phyloP scores from a whole-genome alignment of 1,284 basidiomycete genomes.

The Cystobasidiaceae sp. region DNA sequence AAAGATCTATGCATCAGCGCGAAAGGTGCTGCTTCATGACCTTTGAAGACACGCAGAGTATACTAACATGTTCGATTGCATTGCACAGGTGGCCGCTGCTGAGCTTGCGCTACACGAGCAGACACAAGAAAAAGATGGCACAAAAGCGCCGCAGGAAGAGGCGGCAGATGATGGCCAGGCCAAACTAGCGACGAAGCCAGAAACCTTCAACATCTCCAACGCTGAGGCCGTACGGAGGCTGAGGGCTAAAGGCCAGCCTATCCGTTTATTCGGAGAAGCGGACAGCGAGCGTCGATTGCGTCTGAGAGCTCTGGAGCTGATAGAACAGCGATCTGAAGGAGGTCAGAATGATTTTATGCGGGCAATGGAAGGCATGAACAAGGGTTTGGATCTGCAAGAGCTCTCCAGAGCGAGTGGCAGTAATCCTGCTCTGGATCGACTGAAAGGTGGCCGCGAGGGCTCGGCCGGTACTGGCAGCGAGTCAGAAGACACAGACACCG shows the following conservation, averaged over 20 bases:
- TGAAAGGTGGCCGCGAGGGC: conserved; percentile 31
- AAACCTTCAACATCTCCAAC: conserved; percentile 82
- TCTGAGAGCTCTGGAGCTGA: conserved; percentile 84
- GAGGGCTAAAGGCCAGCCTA: conserved; percentile 85
- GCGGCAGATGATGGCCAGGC: background rate
- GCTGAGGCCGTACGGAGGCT: conserved; percentile 86
- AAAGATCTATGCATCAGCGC: conserved; percentile 39
- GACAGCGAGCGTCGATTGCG: conserved; percentile 88
- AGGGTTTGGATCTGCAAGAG: conserved; percentile 56
- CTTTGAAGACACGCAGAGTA: background rate
- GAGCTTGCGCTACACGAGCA: background rate
- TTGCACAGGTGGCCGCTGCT: conserved; percentile 14
- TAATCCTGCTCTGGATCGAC: conserved; percentile 52
- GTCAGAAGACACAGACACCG: conserved; percentile 35
- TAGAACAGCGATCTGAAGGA: conserved; percentile 68
- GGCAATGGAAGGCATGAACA: conserved; percentile 78
- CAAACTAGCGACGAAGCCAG: conserved; percentile 44
- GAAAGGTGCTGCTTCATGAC: background rate
- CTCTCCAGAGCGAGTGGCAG: too few species aligned
- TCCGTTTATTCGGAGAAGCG: conserved; percentile 88
- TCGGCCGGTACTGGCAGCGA: conserved; percentile 20
- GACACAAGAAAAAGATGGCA: conserved; percentile 9
- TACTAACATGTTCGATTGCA: too few species aligned
- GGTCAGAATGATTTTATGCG: conserved; percentile 87
- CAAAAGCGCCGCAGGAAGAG: background rate